Evolutionary conservation across 495 filamentous ascomycete species (phyloP).

Genomic region (Lindgomyces ingoldianus): DNA sequence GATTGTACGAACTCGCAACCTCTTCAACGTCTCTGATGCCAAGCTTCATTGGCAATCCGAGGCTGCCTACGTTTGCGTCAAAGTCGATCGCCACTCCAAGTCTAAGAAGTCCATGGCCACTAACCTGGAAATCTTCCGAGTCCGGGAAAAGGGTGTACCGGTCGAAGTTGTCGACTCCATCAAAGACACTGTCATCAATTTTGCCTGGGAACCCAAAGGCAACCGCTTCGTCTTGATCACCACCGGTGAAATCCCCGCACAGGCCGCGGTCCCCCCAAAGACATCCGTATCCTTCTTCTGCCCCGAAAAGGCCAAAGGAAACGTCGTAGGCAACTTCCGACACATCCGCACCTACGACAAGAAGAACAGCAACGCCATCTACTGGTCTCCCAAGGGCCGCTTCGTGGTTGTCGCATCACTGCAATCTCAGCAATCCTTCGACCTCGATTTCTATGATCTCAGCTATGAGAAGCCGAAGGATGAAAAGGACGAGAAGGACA

Average conservation of each 20-base stretch:
- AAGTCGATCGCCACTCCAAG: slow-evolving; percentile 98
- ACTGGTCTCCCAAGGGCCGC: slow-evolving; percentile 97
- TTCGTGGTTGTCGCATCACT: slow-evolving; percentile 93
- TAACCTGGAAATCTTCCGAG: slow-evolving; percentile 96
- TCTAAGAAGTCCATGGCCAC: slow-evolving; percentile 97
- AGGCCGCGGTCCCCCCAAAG: slow-evolving; percentile 86
- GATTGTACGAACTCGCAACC: slow-evolving; percentile 86
- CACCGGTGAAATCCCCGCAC: slow-evolving; percentile 76
- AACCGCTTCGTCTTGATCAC: slow-evolving; percentile 97
- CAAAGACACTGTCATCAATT: slow-evolving; percentile 98
- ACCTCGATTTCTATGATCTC: slow-evolving; percentile 95
- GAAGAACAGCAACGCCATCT: slow-evolving; percentile 98
- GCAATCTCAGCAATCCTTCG: slow-evolving; percentile 85
- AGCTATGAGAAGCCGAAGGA: slow-evolving; percentile 78
- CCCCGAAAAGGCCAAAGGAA: slow-evolving; percentile 84
- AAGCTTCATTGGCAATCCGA: slow-evolving; percentile 98
- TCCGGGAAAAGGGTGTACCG: slow-evolving; percentile 93
- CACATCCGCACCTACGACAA: slow-evolving; percentile 90
- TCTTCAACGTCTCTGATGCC: slow-evolving; percentile 96
- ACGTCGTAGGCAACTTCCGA: slow-evolving; percentile 85
- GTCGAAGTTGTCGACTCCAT: slow-evolving; percentile 96
- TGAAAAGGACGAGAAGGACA: slow-evolving; percentile 87
- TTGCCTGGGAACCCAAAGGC: slow-evolving; percentile 97
- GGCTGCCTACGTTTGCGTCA: slow-evolving; percentile 90
- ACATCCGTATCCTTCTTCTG: slow-evolving; percentile 94